phyloP scores from a whole-genome alignment of 805 yeast species.

The Teunomyces aglyptinius region DNA sequence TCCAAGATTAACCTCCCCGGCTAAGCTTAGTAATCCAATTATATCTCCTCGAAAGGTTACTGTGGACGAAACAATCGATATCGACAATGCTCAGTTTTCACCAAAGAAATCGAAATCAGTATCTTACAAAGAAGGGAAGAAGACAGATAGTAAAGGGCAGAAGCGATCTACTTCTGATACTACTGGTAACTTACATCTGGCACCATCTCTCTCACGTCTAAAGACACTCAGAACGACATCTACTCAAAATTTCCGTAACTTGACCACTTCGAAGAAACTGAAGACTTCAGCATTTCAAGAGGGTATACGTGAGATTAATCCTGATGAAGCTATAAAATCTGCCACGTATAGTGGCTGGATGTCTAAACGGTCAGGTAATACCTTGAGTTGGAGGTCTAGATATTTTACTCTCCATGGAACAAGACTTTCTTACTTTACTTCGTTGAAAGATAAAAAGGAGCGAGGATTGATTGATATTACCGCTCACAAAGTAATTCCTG shows the following conservation, averaged over 20 bases:
- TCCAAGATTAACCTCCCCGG: slow-evolving; percentile 22
- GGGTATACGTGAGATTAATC: slow-evolving; percentile 75
- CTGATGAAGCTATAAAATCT: slow-evolving; percentile 71
- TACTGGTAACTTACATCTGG: slow-evolving; percentile 6
- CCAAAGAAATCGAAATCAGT: slow-evolving; percentile 34
- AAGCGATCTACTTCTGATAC: slow-evolving; percentile 41
- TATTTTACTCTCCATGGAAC: slow-evolving; percentile 89
- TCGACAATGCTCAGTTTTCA: slow-evolving; percentile 32
- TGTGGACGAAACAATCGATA: slow-evolving; percentile 21
- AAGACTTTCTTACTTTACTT: slow-evolving; percentile 80
- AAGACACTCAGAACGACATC: slow-evolving; percentile 55
- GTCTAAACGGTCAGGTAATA: slow-evolving; percentile 81
- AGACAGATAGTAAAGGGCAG: slow-evolving; percentile 20
- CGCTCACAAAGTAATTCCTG: slow-evolving; percentile 84
- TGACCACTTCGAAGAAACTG: slow-evolving; percentile 51
- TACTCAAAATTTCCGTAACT: slow-evolving; percentile 46
- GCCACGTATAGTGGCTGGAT: slow-evolving; percentile 92
- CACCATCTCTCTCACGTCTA: slow-evolving; percentile 33
- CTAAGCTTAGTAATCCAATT: slow-evolving; percentile 16
- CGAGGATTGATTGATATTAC: slow-evolving; percentile 94
- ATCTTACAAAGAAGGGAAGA: slow-evolving; percentile 28
- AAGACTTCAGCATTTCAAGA: slow-evolving; percentile 82
- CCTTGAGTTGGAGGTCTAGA: slow-evolving; percentile 86
- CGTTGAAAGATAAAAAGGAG: slow-evolving; percentile 76
- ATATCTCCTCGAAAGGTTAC: slow-evolving; percentile 8